Evolutionary conservation across 305 asterid genomes (phyloP).

Genomic region (Plantago lanceolata): DNA sequence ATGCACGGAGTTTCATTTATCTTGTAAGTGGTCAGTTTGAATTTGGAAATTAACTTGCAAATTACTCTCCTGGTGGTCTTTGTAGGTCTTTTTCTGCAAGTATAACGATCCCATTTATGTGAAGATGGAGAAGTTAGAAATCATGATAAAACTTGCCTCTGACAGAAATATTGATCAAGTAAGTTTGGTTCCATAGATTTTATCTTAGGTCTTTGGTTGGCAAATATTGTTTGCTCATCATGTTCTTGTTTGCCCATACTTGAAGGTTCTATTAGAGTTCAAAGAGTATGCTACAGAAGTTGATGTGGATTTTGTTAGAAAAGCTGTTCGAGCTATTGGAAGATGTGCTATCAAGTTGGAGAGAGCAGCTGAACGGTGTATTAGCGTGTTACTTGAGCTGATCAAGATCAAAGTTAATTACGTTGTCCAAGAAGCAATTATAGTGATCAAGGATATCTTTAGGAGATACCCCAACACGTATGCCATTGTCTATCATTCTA

Average conservation of each 20-base stretch:
- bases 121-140: slow-evolving; percentile 98
- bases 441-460: slow-evolving; percentile 95
- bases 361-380: slow-evolving; percentile 99
- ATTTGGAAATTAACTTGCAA: slow-evolving; percentile 22
- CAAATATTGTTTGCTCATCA: slow-evolving; percentile 23
- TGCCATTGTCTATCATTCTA: slow-evolving; percentile 24
- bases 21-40: slow-evolving; percentile 16
- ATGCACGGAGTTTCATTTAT: slow-evolving; percentile 13
- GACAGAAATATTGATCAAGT: slow-evolving; percentile 98
- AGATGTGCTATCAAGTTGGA: slow-evolving; percentile 99
- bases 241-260: slow-evolving; percentile 19
- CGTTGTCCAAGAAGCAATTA: slow-evolving; percentile 99
- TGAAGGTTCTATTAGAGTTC: slow-evolving; percentile 92
- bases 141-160: slow-evolving; percentile 99
- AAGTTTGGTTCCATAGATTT: slow-evolving; percentile 29
- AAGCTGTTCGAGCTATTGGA: slow-evolving; percentile 99
- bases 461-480: slow-evolving; percentile 99
- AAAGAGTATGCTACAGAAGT: slow-evolving; percentile 99
- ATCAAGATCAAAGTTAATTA: slow-evolving; percentile 98
- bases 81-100: slow-evolving; percentile 96
- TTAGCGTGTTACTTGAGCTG: slow-evolving; percentile 96
- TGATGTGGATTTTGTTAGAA: slow-evolving; percentile 96
- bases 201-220: slow-evolving; percentile 16
- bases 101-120: slow-evolving; percentile 98
- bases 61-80: slow-evolving; percentile 19